Conservation (phyloP, 352 stramenopile species). For the Globisporangium sylvaticum region DNA sequence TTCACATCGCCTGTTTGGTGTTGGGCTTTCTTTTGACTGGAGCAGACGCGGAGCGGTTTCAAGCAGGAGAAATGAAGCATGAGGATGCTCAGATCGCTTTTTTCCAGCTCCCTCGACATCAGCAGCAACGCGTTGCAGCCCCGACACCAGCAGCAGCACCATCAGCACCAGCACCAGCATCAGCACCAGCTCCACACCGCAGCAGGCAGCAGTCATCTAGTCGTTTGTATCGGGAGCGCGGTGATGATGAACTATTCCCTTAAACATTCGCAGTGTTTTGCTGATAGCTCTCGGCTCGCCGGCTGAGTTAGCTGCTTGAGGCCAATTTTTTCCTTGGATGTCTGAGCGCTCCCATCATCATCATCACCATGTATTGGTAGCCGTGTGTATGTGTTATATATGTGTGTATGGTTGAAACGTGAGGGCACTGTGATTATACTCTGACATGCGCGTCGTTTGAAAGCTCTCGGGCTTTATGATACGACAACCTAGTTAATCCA, state of each 20-base stretch:
- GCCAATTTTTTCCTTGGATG: conserved; percentile 48
- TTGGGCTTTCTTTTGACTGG: not conserved
- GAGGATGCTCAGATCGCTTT: conserved; percentile 6
- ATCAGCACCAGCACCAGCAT: not conserved
- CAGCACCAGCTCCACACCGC: not conserved
- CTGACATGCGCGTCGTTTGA: conserved; percentile 83
- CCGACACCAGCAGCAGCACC: not conserved
- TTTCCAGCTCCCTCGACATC: not conserved
- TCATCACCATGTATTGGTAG: conserved; percentile 1
- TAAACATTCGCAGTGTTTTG: conserved; percentile 79
- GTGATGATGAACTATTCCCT: conserved; percentile 78
- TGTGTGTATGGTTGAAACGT: not conserved
- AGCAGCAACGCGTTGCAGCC: not conserved
- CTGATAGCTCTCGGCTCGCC: conserved; percentile 37
- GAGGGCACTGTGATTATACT: conserved; percentile 60
- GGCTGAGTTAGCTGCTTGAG: conserved; percentile 56
- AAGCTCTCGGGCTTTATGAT: conserved; percentile 57
- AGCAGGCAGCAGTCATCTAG: not conserved
- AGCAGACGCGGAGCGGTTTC: conserved; percentile 7
- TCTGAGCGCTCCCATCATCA: conserved; percentile 27
- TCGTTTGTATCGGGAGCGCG: conserved; percentile 28
- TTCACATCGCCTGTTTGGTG: not conserved
- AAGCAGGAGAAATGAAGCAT: not conserved
- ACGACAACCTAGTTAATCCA: conserved; percentile 83
- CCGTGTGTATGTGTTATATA: conserved; percentile 3